phyloP scores from a whole-genome alignment of 345 rosid species.

The Euphorbia peplus region DNA sequence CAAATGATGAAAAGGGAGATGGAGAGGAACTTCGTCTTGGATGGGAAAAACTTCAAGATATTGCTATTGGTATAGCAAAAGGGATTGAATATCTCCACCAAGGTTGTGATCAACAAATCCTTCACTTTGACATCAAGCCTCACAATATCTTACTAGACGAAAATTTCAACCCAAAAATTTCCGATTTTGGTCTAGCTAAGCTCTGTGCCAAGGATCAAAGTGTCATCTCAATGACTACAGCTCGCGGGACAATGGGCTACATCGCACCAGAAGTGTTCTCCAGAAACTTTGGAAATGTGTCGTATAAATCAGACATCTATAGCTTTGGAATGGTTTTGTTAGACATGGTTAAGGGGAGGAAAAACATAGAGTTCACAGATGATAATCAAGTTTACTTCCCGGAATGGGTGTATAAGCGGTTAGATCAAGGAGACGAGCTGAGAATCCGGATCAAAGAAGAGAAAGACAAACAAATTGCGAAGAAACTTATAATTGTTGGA shows the following conservation, averaged over 20 bases:
- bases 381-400: constrained; percentile 12
- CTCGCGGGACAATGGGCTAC: constrained; percentile 28
- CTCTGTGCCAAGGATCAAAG: constrained; percentile 28
- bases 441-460: constrained; percentile 4
- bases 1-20: background rate
- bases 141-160: constrained; percentile 23
- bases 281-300: constrained; percentile 23
- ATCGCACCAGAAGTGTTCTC: constrained; percentile 32
- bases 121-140: constrained; percentile 30
- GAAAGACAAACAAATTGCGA: constrained; percentile 2
- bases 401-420: constrained; percentile 10
- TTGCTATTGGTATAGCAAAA: constrained; percentile 24
- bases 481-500: constrained; percentile 13
- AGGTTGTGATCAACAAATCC: constrained; percentile 27
- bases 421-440: constrained; percentile 15
- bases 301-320: constrained; percentile 25
- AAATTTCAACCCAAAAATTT: constrained; percentile 17
- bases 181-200: constrained; percentile 28
- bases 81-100: constrained; percentile 30
- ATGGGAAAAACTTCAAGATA: constrained; percentile 21
- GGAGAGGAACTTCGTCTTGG: background rate
- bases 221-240: constrained; percentile 27
- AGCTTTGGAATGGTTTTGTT: constrained; percentile 21
- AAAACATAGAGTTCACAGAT: constrained; percentile 1
- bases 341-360: constrained; percentile 26